These are phyloP conservation scores for Colletotrichum scovillei DNA, from an alignment of 2,329 filamentous ascomycete species.

Conservation along the genomic window DNA sequence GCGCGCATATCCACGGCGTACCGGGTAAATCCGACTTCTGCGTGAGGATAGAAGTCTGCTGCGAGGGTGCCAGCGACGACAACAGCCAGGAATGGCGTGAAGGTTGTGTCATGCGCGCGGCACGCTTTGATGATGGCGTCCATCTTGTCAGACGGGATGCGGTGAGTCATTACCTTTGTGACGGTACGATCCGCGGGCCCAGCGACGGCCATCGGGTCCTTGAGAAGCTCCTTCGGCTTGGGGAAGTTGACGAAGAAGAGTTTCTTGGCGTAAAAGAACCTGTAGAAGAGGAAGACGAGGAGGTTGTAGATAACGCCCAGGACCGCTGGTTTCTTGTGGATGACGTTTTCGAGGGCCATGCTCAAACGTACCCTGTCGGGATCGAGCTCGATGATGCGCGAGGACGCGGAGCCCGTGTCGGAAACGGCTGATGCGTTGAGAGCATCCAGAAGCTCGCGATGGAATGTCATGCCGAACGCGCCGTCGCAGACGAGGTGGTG, in stretches of 20 bases:
- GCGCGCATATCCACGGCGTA: slow-evolving; percentile 53
- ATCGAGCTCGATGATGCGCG: neutral
- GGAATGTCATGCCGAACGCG: slow-evolving; percentile 27
- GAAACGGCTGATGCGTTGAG: slow-evolving; percentile 19
- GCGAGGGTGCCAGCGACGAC: slow-evolving; percentile 34
- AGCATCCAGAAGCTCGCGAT: slow-evolving; percentile 23
- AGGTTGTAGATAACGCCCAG: slow-evolving; percentile 27
- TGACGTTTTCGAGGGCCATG: neutral
- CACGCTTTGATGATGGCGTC: slow-evolving; percentile 35
- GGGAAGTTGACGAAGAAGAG: slow-evolving; percentile 30
- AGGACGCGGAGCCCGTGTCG: neutral
- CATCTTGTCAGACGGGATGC: slow-evolving; percentile 19
- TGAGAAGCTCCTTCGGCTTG: neutral
- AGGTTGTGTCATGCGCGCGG: slow-evolving; percentile 37
- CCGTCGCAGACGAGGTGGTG: slow-evolving; percentile 33
- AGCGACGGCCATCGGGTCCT: neutral
- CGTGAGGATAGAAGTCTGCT: slow-evolving; percentile 39
- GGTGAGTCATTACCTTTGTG: slow-evolving; percentile 22
- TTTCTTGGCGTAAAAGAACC: slow-evolving; percentile 28
- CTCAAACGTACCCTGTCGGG: slow-evolving; percentile 10
- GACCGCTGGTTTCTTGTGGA: slow-evolving; percentile 16
- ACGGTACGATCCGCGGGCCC: neutral
- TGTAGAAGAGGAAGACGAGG: slow-evolving; percentile 18
- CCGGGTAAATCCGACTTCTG: slow-evolving; percentile 36
- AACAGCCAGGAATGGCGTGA: slow-evolving; percentile 39